Evolutionary conservation across 768 basidiomycete genomes (phyloP).

Genomic region (Kwoniella sp.): DNA sequence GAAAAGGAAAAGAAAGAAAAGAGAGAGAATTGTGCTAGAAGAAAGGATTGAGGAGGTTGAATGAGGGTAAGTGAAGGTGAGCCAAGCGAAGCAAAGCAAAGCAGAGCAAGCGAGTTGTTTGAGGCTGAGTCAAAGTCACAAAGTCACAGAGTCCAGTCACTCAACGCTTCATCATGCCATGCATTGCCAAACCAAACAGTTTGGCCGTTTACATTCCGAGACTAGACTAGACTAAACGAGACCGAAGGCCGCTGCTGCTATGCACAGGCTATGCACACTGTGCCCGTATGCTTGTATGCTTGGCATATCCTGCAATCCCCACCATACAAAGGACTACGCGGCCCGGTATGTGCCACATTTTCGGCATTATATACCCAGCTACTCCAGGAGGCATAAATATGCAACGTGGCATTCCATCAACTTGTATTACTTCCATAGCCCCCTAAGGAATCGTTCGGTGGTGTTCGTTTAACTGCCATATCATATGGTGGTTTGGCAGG

Average conservation of each 20-base stretch:
- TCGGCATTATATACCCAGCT: background rate
- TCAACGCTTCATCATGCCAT: background rate
- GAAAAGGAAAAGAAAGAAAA: background rate
- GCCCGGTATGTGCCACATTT: background rate
- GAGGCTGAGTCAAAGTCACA: background rate
- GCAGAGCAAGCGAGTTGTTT: too few relatives aligned
- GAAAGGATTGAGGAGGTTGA: background rate
- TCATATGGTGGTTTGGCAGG: too few relatives aligned
- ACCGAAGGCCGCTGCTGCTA: background rate
- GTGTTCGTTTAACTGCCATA: background rate
- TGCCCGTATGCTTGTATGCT: too few relatives aligned
- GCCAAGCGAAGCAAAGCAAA: background rate
- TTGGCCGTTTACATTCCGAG: too few relatives aligned
- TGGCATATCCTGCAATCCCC: too few relatives aligned
- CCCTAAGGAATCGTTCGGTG: background rate
- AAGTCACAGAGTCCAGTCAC: too few relatives aligned
- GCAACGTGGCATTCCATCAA: background rate
- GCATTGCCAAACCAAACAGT: background rate
- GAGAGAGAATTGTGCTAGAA: background rate
- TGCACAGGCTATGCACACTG: too few relatives aligned
- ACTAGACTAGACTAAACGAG: too few relatives aligned
- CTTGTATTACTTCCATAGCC: background rate
- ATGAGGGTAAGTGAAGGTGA: background rate
- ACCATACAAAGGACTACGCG: background rate
- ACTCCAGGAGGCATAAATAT: too few relatives aligned